Evolutionary conservation across 1,284 basidiomycete species (phyloP).

Genomic region (Leccinum fallax): DNA sequence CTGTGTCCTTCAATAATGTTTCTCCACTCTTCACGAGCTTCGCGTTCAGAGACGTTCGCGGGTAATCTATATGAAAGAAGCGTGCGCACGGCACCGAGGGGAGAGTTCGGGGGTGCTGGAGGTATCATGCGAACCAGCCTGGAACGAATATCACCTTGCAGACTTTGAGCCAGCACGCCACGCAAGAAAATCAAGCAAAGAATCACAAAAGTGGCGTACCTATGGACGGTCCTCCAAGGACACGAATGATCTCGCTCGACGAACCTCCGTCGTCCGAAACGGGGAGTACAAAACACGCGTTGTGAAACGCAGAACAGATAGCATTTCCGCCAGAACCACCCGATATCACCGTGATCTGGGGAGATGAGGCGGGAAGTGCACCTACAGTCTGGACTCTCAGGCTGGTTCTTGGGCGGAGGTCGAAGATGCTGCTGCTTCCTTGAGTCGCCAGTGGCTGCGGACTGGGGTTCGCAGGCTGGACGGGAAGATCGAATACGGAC

Average conservation of each 20-base stretch:
- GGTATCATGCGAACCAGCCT: slow-evolving; percentile 83
- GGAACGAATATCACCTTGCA: slow-evolving; percentile 77
- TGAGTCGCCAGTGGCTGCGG: slow-evolving; percentile 21
- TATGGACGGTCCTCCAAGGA: slow-evolving; percentile 80
- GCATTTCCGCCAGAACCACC: slow-evolving; percentile 85
- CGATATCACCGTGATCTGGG: slow-evolving; percentile 68
- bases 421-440: slow-evolving; percentile 7
- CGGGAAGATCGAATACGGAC: slow-evolving; percentile 72
- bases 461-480: slow-evolving; percentile 37
- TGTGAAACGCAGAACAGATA: slow-evolving; percentile 73
- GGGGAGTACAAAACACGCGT: slow-evolving; percentile 74
- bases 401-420: slow-evolving; percentile 7
- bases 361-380: slow-evolving; percentile 12
- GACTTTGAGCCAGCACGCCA: slow-evolving; percentile 11
- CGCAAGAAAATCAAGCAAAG: slow-evolving; percentile 7
- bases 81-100: slow-evolving; percentile 69
- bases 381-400: slow-evolving; percentile 6
- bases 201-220: slow-evolving; percentile 43
- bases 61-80: slow-evolving; percentile 85
- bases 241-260: slow-evolving; percentile 83
- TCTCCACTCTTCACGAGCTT: slow-evolving; percentile 89
- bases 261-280: slow-evolving; percentile 89
- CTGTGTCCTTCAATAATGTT: slow-evolving; percentile 92
- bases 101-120: slow-evolving; percentile 54
- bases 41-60: slow-evolving; percentile 62